These are phyloP conservation scores for Nannochloropsis oceanica DNA, from an alignment of 108 stramenopile species.

Conservation along the genomic window DNA sequence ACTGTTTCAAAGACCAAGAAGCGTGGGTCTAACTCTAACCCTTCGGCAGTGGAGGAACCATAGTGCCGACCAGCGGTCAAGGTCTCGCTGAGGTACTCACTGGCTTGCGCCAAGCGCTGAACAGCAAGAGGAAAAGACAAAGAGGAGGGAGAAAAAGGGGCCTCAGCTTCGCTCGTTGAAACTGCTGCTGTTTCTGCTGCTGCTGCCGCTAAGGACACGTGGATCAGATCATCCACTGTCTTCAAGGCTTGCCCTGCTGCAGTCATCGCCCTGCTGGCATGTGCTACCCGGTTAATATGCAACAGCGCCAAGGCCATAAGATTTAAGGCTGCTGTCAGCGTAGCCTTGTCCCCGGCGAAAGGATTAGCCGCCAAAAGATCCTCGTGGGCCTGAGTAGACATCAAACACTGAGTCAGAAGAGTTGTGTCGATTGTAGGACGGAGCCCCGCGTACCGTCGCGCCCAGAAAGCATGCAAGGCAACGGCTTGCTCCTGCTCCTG, in stretches of 20 bases:
- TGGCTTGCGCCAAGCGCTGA: neutral
- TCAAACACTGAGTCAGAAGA: neutral
- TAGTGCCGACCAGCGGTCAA: conserved; percentile 17
- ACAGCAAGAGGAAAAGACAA: neutral
- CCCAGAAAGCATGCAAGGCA: neutral
- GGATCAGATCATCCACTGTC: neutral
- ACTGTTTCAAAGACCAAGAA: conserved; percentile 29
- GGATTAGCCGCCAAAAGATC: conserved; percentile 15
- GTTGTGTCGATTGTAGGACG: neutral
- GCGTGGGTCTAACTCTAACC: conserved; percentile 12
- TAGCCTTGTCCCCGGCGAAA: neutral
- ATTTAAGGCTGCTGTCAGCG: neutral
- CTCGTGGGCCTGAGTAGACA: conserved; percentile 14
- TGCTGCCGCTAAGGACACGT: neutral
- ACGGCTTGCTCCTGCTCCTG: neutral
- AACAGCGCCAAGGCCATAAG: neutral
- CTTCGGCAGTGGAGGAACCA: neutral
- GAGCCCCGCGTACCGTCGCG: neutral
- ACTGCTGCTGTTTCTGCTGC: neutral
- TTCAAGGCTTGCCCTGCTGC: neutral
- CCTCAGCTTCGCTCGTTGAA: neutral
- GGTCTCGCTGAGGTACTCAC: conserved; percentile 3
- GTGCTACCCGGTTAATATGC: neutral
- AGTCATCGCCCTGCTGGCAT: neutral
- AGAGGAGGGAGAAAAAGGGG: neutral